Conservation (phyloP, 768 basidiomycete genomes). For the Chalciporus pseudorubinellus region DNA sequence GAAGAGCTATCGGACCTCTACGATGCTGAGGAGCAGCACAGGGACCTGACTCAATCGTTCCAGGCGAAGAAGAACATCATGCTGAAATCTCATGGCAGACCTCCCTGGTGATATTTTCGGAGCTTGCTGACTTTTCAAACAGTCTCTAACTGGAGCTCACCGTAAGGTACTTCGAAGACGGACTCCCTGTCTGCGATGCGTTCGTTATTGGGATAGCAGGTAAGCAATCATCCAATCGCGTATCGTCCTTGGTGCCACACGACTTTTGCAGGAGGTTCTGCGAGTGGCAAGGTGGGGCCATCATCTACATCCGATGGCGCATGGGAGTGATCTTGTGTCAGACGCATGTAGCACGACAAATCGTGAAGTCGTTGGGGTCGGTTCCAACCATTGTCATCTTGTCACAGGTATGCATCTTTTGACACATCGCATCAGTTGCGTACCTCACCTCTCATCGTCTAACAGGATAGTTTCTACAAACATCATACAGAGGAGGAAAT, state of each 20-base stretch:
- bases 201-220: constrained; percentile 87
- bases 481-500: constrained; percentile 75
- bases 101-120: constrained; percentile 61
- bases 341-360: constrained; percentile 85
- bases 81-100: constrained; percentile 79
- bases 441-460: neutral
- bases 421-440: neutral
- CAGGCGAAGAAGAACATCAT: constrained; percentile 66
- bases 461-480: constrained; percentile 93
- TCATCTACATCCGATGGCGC: neutral
- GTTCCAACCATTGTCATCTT: constrained; percentile 89
- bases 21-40: constrained; percentile 19
- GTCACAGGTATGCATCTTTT: constrained; percentile 58
- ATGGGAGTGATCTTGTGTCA: constrained; percentile 26
- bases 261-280: constrained; percentile 63
- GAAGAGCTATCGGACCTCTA: constrained; percentile 25
- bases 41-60: constrained; percentile 17
- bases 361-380: constrained; percentile 76
- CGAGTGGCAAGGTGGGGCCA: constrained; percentile 73
- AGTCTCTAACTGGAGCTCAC: constrained; percentile 12
- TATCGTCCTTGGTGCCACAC: neutral
- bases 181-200: constrained; percentile 64
- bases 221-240: constrained; percentile 31
- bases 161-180: constrained; percentile 75
- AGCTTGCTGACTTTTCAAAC: constrained; percentile 2